Evolutionary conservation across 208 protist species (phyloP), one percentile per base, ranked within the genome.

Genomic region (Crithidia mellificae): DNA sequence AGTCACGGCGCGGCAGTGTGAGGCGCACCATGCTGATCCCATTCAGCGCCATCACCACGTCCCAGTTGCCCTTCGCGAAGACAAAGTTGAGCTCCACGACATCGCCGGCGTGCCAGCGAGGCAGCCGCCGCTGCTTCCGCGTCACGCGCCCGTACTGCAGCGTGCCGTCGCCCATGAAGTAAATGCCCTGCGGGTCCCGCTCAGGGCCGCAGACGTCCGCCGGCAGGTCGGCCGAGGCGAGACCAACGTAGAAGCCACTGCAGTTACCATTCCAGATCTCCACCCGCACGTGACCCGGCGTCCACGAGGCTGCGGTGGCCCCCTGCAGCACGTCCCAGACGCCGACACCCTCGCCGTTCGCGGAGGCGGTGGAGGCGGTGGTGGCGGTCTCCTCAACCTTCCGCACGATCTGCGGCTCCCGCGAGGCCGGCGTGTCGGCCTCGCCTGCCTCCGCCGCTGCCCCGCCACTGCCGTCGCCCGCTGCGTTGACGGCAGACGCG

Each of bases 41-140:
- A 34, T 90, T 91, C 14, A 90, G 49, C 56, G 76, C 51, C 25
- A 94, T 53, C 38, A 67, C 62, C 56, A 85, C 36, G 44, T 78
- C 44, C 80, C 77, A 83, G 52, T 64, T 70, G 7, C 54, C 63
- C 36, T 71, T 58, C 46, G 63, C 72, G 57, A 88, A 89, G 41
- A 66, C 59, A 54, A 91, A 74, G 61, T 22, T 73, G 32, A 82
- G 83, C 30, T 63, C 58, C 24, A 84, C 75, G 51, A 74, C 70
- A 52, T 85, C 80, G 67, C 70, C 77, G 25, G 75, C 79, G 61
- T 57, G 77, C 72, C 63, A 78, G n/a, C 62, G 72, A 27, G 71
- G 74, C 27, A 83, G 72, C 2, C 68, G 66, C 17, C 70, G 54
- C 62, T 70, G 70, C 29, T 54, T 61, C 11, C 67, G 62, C 41